Conservation (phyloP, 176 grass and related monocot species). For the Olyra latifolia region DNA sequence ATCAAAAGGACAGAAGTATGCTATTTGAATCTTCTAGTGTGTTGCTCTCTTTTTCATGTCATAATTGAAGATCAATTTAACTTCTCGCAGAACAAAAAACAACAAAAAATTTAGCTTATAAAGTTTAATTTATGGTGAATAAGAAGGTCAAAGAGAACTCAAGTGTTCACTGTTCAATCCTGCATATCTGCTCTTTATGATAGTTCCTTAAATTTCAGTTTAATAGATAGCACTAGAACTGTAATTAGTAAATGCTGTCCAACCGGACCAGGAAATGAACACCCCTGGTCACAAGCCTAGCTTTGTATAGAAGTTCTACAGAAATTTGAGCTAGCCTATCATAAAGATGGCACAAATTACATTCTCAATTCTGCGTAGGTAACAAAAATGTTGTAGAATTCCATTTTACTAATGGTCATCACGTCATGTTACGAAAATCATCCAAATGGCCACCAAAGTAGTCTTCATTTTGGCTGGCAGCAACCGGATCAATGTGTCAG, state of each 20-base stretch:
- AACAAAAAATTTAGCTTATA: not conserved
- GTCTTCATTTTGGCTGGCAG: not conserved
- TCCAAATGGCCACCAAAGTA: not conserved
- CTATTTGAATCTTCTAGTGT: not conserved
- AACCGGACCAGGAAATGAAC: conserved; percentile 6
- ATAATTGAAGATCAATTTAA: conserved; percentile 7
- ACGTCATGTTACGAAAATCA: conserved; percentile 9
- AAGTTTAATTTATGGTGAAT: not conserved
- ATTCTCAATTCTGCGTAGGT: not conserved
- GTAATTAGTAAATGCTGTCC: not conserved
- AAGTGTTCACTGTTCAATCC: not conserved
- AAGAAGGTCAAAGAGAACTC: not conserved
- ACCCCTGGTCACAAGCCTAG: not conserved
- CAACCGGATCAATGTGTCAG: not conserved
- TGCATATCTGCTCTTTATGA: not conserved
- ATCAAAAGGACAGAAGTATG: not conserved
- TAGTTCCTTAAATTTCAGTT: not conserved
- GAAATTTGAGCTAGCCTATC: not conserved
- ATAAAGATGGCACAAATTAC: not conserved
- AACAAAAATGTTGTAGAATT: not conserved
- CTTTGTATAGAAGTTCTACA: not conserved
- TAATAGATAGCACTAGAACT: not conserved
- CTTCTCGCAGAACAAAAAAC: not conserved
- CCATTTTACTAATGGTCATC: not conserved
- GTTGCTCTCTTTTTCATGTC: not conserved